A percentile compares a stretch with the other conserved stretches of the same genome.
phyloP scores from a whole-genome alignment of 352 stramenopile species.

The Globisporangium irregulare region DNA sequence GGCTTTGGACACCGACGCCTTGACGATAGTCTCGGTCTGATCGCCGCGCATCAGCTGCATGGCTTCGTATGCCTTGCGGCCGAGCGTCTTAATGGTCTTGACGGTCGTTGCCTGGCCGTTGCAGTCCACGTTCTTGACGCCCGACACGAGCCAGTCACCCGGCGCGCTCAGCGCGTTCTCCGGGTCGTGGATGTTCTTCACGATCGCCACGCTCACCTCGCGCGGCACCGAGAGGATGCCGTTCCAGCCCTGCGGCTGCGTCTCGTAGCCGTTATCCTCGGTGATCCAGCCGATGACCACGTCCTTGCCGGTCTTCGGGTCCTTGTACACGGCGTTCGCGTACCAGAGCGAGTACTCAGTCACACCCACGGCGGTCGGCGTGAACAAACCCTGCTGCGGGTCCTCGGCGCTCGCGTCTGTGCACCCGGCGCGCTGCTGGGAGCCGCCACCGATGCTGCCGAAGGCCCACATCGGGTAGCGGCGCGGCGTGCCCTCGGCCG shows the following conservation, averaged over 20 bases:
- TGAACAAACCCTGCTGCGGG: constrained; percentile 35
- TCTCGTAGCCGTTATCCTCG: constrained; percentile 49
- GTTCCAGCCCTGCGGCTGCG: constrained; percentile 66
- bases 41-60: constrained; percentile 52
- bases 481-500: constrained; percentile 41
- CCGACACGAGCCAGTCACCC: constrained; percentile 60
- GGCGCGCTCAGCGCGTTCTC: constrained; percentile 41
- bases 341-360: constrained; percentile 69
- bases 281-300: constrained; percentile 65
- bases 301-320: constrained; percentile 49
- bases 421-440: constrained; percentile 2
- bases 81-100: constrained; percentile 71
- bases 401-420: constrained; percentile 18
- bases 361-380: constrained; percentile 53
- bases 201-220: constrained; percentile 46
- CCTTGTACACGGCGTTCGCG: constrained; percentile 62
- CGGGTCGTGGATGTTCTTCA: constrained; percentile 48
- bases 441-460: constrained; percentile 26
- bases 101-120: constrained; percentile 19
- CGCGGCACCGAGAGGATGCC: constrained; percentile 60
- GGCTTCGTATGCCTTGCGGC: constrained; percentile 42
- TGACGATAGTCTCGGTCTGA: constrained; percentile 27
- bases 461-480: constrained; percentile 67
- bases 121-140: constrained; percentile 30
- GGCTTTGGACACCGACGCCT: constrained; percentile 25